These are phyloP conservation scores for Jatropha multifida DNA, from an alignment of 441 rosid genomes.

Conservation along the genomic window DNA sequence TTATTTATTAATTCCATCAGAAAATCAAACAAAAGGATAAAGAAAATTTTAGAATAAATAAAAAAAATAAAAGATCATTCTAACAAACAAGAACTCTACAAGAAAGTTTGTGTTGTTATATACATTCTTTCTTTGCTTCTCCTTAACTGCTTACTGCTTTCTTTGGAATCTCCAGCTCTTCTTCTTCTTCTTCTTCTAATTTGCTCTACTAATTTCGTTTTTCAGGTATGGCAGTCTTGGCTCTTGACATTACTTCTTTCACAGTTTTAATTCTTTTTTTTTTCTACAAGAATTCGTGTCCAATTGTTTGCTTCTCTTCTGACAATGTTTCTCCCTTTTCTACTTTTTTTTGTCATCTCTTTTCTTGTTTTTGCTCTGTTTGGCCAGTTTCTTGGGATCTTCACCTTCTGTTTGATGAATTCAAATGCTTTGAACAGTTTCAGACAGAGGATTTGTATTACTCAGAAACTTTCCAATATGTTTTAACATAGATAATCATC, in stretches of 20 bases:
- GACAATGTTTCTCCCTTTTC: background rate
- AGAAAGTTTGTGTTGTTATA: background rate
- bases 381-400: slow-evolving; percentile 8
- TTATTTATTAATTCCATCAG: slow-evolving; percentile 5
- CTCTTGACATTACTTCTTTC: background rate
- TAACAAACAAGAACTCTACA: background rate
- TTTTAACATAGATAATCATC: background rate
- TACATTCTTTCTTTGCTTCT: background rate
- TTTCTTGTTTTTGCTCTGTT: background rate
- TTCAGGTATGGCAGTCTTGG: slow-evolving; percentile 19
- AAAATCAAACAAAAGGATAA: background rate
- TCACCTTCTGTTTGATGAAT: background rate
- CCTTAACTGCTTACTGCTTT: background rate
- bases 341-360: background rate
- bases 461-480: background rate
- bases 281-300: background rate
- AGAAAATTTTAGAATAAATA: background rate
- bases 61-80: background rate
- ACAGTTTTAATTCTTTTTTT: background rate
- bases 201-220: background rate
- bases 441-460: background rate
- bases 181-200: background rate
- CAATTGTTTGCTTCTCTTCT: background rate
- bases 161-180: slow-evolving; percentile 24
- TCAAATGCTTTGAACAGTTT: background rate